These are phyloP conservation scores for Curvularia sp. DNA, from an alignment of 2,329 filamentous ascomycete genomes.

Conservation along the genomic window DNA sequence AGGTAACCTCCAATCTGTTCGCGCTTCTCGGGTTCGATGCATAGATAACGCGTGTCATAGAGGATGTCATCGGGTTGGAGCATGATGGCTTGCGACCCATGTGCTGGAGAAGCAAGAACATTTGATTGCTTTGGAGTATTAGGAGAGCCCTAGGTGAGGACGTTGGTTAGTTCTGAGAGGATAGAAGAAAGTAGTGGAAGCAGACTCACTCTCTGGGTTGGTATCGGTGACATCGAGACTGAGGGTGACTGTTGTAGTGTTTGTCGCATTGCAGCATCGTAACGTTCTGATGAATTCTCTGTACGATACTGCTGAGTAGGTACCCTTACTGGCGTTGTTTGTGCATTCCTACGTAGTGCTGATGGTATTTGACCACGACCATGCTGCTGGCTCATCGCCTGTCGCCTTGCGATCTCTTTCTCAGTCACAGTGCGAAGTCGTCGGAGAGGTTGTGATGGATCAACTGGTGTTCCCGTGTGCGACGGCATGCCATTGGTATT, in stretches of 20 bases:
- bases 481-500: slow-evolving; percentile 8
- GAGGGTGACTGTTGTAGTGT: slow-evolving; percentile 1
- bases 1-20: neutral
- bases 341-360: neutral
- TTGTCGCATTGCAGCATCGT: neutral
- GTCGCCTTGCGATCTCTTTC: neutral
- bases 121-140: neutral
- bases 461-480: neutral
- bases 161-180: neutral
- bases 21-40: neutral
- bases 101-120: neutral
- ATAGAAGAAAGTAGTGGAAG: neutral
- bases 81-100: neutral
- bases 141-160: neutral
- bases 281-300: neutral
- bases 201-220: neutral
- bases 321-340: neutral
- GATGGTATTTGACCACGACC: neutral
- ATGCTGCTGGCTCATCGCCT: slow-evolving; percentile 3
- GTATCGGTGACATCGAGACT: neutral
- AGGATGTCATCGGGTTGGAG: slow-evolving; percentile 7
- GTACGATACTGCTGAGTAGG: neutral
- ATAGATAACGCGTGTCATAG: neutral
- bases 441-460: slow-evolving; percentile 4
- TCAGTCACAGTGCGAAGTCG: neutral